phyloP scores from a whole-genome alignment of 2,329 filamentous ascomycete genomes.

The Monilinia aucupariae region DNA sequence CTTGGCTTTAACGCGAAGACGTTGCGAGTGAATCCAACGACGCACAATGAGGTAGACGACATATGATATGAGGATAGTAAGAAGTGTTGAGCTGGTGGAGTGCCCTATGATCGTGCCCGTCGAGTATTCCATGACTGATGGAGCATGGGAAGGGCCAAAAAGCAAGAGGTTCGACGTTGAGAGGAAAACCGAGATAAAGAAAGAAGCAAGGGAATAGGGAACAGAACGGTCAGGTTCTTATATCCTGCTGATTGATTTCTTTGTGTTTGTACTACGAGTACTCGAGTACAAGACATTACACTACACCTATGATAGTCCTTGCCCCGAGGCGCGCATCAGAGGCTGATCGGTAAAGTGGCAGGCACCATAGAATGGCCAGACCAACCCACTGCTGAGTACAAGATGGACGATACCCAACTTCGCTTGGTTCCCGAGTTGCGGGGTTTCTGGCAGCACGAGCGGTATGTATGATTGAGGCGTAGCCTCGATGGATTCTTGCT shows the following conservation, averaged over 20 bases:
- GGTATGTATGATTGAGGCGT: no score
- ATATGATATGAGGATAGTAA: background rate
- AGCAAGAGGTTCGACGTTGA: no score
- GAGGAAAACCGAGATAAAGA: background rate
- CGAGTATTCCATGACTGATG: background rate
- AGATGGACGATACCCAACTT: no score
- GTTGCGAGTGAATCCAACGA: slow-evolving; percentile 16
- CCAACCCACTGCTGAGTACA: no score
- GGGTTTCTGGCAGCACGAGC: no score
- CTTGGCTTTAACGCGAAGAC: slow-evolving; percentile 24
- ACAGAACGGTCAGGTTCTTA: background rate
- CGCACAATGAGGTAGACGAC: background rate
- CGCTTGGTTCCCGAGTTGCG: no score
- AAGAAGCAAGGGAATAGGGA: background rate
- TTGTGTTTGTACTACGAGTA: background rate
- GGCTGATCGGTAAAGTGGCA: no score
- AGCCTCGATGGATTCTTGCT: no score
- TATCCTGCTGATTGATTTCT: background rate
- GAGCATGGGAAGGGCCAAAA: background rate
- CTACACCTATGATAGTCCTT: background rate
- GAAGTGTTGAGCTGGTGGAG: background rate
- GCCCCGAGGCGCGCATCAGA: background rate
- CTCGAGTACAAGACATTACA: no score
- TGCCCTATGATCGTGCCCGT: background rate
- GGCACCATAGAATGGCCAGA: background rate